phyloP scores from a whole-genome alignment of 352 stramenopile species.

The Pythium biforme region DNA sequence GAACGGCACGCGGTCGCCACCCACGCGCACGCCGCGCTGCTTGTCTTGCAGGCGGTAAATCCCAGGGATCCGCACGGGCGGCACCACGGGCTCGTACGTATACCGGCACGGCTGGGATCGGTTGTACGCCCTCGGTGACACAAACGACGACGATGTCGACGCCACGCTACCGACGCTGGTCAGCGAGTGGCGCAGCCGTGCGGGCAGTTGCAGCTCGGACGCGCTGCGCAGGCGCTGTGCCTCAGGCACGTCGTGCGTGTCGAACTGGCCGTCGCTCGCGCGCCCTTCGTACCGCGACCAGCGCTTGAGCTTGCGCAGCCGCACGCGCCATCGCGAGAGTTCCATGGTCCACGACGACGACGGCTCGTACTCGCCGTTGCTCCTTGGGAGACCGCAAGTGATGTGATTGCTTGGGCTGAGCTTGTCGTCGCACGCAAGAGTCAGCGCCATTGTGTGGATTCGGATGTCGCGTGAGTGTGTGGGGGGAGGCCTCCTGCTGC shows the following conservation, averaged over 20 bases:
- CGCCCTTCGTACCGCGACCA: slow-evolving; percentile 26
- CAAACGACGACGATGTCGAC: background rate
- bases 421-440: slow-evolving; percentile 11
- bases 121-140: no score
- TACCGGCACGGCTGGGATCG: background rate
- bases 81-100: slow-evolving; percentile 26
- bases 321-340: slow-evolving; percentile 25
- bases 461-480: background rate
- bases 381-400: background rate
- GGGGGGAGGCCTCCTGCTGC: background rate
- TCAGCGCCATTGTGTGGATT: slow-evolving; percentile 1
- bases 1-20: slow-evolving; percentile 28
- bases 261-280: slow-evolving; percentile 26
- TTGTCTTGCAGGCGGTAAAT: slow-evolving; percentile 28
- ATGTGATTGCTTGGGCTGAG: background rate
- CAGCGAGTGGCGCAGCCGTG: slow-evolving; percentile 17
- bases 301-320: slow-evolving; percentile 24
- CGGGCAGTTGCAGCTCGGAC: slow-evolving; percentile 1
- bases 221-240: background rate
- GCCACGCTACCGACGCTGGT: slow-evolving; percentile 11
- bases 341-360: slow-evolving; percentile 28
- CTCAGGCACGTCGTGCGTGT: slow-evolving; percentile 19
- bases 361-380: background rate
- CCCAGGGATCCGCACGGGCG: slow-evolving; percentile 29
- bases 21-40: slow-evolving; percentile 25